Evolutionary conservation across 768 basidiomycete species (phyloP), one percentile per base, ranked within the genome.

Genomic region (Tylopilus intermedius): DNA sequence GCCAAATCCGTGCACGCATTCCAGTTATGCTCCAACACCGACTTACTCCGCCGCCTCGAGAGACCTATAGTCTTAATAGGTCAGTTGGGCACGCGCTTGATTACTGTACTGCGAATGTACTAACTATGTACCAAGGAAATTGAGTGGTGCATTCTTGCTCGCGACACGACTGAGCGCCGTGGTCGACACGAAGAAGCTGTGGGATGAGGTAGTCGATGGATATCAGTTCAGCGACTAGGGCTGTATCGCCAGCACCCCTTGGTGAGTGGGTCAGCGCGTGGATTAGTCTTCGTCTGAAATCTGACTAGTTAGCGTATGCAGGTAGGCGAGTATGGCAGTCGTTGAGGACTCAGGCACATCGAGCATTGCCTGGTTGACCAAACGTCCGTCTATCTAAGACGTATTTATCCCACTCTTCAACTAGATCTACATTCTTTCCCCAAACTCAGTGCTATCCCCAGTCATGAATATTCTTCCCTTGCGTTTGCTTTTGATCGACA

Each of bases 1-100:
- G 79, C 4, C 74, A 81, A 53, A 94, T 98, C 47, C 79, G 93
- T 24, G 78, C 75, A 4, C 77, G 80, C 30, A 97, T 99, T 43
- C 94, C 95, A 1, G 74, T 88, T 49, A 98, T 99, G 93, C 76
- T 99, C 52, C 75, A 79, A 60, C 78, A 96, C 62, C 77, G 94
- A 46, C 76, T 96, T 27, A 94, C 92, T 0, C 95, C 95, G 0
- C 95, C 95, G 2, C 95, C 95, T 0, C 74, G 81, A 52, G 94
- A 98, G 72, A 97, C 95, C 1, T 97, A 97, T 68, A 92, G 90
- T 67, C 72, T 97, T 49, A 98, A 99, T 67, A 74, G 93, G 87
- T 86, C 55, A 51, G 79, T 66, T 10, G 22, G 75, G 57, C 4
- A 9, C 18, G 1, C 14, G 4, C 2, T 41, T 14, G 35, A 14